phyloP scores from a whole-genome alignment of 345 rosid species.

The Atalantia buxifolia region DNA sequence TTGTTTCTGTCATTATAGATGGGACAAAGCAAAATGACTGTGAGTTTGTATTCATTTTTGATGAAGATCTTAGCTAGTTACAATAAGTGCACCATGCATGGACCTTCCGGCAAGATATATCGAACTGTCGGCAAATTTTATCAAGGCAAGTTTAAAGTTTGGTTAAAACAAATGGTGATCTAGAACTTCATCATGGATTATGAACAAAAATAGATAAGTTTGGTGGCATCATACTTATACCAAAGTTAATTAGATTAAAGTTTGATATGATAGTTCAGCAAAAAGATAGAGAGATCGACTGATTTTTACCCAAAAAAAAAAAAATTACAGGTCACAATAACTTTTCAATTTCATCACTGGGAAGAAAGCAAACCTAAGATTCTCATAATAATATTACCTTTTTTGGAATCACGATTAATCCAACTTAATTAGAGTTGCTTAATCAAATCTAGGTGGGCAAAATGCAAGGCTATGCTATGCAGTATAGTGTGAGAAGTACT shows the following conservation, averaged over 20 bases:
- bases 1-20: background rate
- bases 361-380: background rate
- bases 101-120: background rate
- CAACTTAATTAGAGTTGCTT: background rate
- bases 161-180: background rate
- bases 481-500: background rate
- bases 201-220: background rate
- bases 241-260: too few species aligned
- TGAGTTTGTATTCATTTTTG: background rate
- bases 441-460: background rate
- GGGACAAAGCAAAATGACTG: background rate
- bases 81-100: background rate
- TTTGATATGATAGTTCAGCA: constrained; percentile 11
- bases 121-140: constrained; percentile 5
- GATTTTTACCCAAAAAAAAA: too few species aligned
- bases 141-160: background rate
- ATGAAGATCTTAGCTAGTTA: background rate
- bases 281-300: background rate
- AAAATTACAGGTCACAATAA: background rate
- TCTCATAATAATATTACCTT: background rate
- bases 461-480: background rate
- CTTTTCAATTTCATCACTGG: background rate
- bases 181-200: background rate
- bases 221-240: background rate
- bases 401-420: background rate